phyloP scores from a whole-genome alignment of 2,329 filamentous ascomycete genomes.

The Aspergillus latus region DNA sequence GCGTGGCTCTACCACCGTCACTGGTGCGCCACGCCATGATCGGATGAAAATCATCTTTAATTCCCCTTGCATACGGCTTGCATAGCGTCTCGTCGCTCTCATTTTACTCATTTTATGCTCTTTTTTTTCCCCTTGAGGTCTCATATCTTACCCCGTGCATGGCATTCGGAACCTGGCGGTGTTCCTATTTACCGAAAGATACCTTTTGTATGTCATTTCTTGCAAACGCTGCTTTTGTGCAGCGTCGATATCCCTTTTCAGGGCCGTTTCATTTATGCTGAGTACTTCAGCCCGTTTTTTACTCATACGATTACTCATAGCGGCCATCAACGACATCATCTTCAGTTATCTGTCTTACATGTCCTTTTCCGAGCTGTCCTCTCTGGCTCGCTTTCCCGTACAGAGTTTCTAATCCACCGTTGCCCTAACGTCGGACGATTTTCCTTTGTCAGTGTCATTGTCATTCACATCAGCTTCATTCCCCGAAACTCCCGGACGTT shows the following conservation, averaged over 20 bases:
- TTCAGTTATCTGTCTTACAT: constrained; percentile 7
- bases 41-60: constrained; percentile 31
- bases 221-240: constrained; percentile 9
- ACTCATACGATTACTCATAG: constrained; percentile 22
- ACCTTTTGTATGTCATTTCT: constrained; percentile 37
- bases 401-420: constrained; percentile 10
- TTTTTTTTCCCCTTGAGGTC: constrained; percentile 29
- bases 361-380: constrained; percentile 4
- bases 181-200: constrained; percentile 39
- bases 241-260: constrained; percentile 12
- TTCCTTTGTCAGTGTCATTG: constrained; percentile 34
- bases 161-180: constrained; percentile 40
- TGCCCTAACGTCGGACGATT: constrained; percentile 30
- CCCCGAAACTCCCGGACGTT: constrained; percentile 22
- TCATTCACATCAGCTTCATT: constrained; percentile 15
- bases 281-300: constrained; percentile 17
- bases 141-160: constrained; percentile 33
- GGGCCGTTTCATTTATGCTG: constrained; percentile 20
- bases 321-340: constrained; percentile 24
- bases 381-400: background rate
- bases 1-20: constrained; percentile 98
- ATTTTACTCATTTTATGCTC: constrained; percentile 24
- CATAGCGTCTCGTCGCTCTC: constrained; percentile 37
- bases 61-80: constrained; percentile 37
- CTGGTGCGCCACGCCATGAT: constrained; percentile 66